Evolutionary conservation across 805 yeast genomes (phyloP), one percentile per base, ranked within the genome.

Genomic region (Pichia thaimueangensis): DNA sequence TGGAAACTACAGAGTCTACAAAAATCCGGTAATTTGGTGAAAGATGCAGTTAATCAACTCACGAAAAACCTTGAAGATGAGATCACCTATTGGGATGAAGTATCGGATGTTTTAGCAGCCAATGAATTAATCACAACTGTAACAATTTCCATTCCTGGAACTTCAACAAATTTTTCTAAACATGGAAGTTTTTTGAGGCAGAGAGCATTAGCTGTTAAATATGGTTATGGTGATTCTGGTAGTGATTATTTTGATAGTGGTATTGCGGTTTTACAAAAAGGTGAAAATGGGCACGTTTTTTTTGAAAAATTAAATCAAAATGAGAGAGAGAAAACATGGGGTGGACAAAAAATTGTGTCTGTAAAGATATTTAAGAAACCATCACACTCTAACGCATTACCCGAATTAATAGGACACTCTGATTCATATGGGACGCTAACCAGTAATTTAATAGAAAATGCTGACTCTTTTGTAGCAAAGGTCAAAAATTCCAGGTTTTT

Each of bases 161-260:
- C 37, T 6, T 4, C 28, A 8, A 4, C 19, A 16, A 23, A 11
- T 11, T 8, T 19, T 17, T 30, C 36, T 6, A 31, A 29, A 5
- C 22, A 25, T n/a, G 23, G 15, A 9, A 36, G 29, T 17, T 2
- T 23, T 3, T 6, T 20, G 3, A 30, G 22, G 27, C 38, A 32
- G 13, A 34, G 23, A 12, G 40, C 34, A 1, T 11, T 43, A 2
- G 94, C 91, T 4, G 82, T 91, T 29, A 86, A 85, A 53, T 93
- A 84, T 56, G 97, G 97, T 0, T 91, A 76, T 64, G 89, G 83
- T 15, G 97, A 89, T 60, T 79, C 95, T 0, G 98, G 97, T 0
- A 85, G 95, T 1, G 74, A 69, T 17, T 86, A 77, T 54, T 63
- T 62, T 43, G 89, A 86, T 52, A 72, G 74, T 49, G 97, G 97